Evolutionary conservation across 176 grass and related monocot genomes (phyloP), one percentile per base, ranked within the genome.

Genomic region (Miscanthus lutarioriparius): DNA sequence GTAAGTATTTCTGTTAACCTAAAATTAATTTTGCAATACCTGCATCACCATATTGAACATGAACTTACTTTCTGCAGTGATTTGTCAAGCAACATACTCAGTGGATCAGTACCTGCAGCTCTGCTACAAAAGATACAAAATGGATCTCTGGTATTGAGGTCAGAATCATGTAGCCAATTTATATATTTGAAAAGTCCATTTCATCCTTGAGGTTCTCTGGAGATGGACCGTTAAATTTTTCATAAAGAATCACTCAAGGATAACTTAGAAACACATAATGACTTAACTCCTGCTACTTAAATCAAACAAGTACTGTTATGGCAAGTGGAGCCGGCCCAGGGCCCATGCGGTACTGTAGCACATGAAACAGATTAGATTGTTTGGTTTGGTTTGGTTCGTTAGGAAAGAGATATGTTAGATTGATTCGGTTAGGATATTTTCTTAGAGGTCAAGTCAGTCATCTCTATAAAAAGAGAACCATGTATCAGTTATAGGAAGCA

Each of bases 41-140:
- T 44, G 22, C 41, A 73, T 62, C 35, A 59, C 35, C 2, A 54
- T 23, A 51, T 40, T 33, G 3, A 33, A 3, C 32, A 63, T 37
- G 4, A 2, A 54, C 28, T 74, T 38, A 38, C 1, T 22, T 1
- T 38, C 37, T 75, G 32, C 54, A 93, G 94, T 77, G 84, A 91
- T 90, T 89, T 96, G 78, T 91, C 86, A 80, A 88, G 80, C 75
- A 93, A 96, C 63, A 67, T 86, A 13, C 10, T 93, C 6, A 83
- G 58, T 27, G 82, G 91, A 65, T 47, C 13, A 63, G 49, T 97
- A 65, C 94, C 94, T 69, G 30, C 45, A 16, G 56, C 23, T 64
- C 66, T 96, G 2, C 63, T 88, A 3, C 66, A 83, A 64, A 93
- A 82, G 81, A 58, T 15, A 32, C 40, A 53, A 82, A 79, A 85